Evolutionary conservation across 306 rosid genomes (phyloP), one percentile per base, ranked within the genome.

Genomic region (Oxytropis ochrocephala): DNA sequence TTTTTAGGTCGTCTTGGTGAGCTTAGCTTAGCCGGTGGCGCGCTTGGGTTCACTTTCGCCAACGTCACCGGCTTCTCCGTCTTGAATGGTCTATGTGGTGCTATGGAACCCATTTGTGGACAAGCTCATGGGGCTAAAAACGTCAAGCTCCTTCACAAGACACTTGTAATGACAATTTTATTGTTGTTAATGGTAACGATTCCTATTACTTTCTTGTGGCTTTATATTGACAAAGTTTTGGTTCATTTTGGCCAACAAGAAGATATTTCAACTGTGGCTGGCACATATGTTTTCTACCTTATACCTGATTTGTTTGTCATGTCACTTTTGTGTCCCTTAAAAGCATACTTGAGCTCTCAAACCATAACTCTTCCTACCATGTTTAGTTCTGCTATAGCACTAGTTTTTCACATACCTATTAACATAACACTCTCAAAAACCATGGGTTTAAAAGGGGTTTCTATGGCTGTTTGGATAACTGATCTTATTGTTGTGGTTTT

Each of bases 51-150:
- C 66, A 90, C 96, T n/a, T 94, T 94, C 12, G 95, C 97, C 0
- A 94, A 94, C 48, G 97, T 94, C 71, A 94, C 97, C 0, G 97
- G 97, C 32, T 94, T 90, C 79, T 87, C 98, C 13, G 82, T 94
- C 68, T 76, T 90, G 80, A 94, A 74, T 13, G 98, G 98, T 27
- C 90, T 94, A 0, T 87, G 81, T 18, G 81, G 78, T 14, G 91
- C 97, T 78, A 94, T 94, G 96, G 98, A 94, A 66, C 87, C 97
- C n/a, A 84, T 94, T 8, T 90, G 96, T 18, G 98, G 98, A 50
- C 98, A 94, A 75, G 98, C 98, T 67, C 84, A 70, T 55, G 97
- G 98, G 2, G 98, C 95, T 3, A 88, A 79, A 48, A 94, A 87
- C 59, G 66, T 79, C 33, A 85, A 38, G 67, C 96, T 94, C 74